These are phyloP conservation scores for Malbranchea cinnamomea DNA, from an alignment of 2,329 filamentous ascomycete species.

Conservation along the genomic window DNA sequence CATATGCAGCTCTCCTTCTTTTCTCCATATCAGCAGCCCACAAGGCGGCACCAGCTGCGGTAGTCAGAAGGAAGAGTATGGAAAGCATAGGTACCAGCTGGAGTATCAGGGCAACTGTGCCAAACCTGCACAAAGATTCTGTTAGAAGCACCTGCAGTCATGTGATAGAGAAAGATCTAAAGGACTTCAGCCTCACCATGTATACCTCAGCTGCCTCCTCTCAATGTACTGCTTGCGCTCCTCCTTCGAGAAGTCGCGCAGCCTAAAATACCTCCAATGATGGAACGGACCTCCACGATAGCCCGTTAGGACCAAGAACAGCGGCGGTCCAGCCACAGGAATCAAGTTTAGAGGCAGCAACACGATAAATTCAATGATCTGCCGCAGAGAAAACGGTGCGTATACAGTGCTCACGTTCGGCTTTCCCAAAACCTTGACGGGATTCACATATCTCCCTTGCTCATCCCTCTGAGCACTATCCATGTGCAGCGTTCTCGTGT, in stretches of 20 bases:
- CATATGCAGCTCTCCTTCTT: conserved; percentile 5
- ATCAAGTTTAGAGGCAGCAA: conserved; percentile 76
- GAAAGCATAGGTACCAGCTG: conserved; percentile 80
- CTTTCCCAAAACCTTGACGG: conserved; percentile 68
- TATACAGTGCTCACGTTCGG: conserved; percentile 64
- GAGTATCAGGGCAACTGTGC: conserved; percentile 65
- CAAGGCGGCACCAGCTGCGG: conserved; percentile 66
- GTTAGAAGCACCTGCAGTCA: background rate
- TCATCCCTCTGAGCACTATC: conserved; percentile 20
- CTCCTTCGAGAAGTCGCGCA: conserved; percentile 59
- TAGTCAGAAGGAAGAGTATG: conserved; percentile 89
- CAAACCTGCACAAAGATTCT: conserved; percentile 42
- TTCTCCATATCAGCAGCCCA: conserved; percentile 70
- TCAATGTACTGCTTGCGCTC: conserved; percentile 57
- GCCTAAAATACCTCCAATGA: conserved; percentile 79
- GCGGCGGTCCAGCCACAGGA: conserved; percentile 63
- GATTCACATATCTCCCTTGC: conserved; percentile 28
- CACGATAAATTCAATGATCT: conserved; percentile 70
- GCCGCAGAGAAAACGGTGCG: conserved; percentile 77
- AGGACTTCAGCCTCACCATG: conserved; percentile 42
- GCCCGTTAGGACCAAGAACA: conserved; percentile 80
- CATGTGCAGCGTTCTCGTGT: conserved; percentile 1
- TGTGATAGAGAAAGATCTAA: conserved; percentile 1
- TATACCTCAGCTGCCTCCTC: conserved; percentile 62
- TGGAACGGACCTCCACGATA: conserved; percentile 76